Base-by-base conservation (phyloP, 2,329 filamentous ascomycete genomes). In the Sarocladiaceae sp. region DNA sequence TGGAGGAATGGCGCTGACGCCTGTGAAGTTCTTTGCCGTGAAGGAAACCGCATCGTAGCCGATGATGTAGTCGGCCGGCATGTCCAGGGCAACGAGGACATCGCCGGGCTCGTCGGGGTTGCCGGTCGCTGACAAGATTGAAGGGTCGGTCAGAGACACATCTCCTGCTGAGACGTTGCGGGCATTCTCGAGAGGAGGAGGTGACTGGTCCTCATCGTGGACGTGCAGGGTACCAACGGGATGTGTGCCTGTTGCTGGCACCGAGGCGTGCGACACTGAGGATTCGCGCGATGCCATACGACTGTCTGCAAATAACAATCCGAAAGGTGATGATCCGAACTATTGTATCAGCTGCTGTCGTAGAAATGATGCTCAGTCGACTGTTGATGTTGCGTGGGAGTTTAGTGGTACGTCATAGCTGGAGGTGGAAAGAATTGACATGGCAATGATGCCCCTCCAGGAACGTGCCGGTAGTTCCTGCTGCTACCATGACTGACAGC, bases 21-120 rank as follows among this genome's bases (percentile, higher is more conserved):
- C 79, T 6, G 63, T 61, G 51, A 81, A 76, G 18, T 67, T 58
- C 32, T 59, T 62, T 4, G 66, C 66, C 13, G 66, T 70, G 49
- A 77, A 68, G 2, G 70, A 70, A 35, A 72, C 56, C 2, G 68
- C 62, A 52, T 80, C 76, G 51, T 72, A 75, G 34, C 76, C 76
- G 15, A 82, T 59, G 2, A 68, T 73, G 46, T 74, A 73, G 29
- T 65, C 58, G 2, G 66, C 58, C 1, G 76, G 75, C 10, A 82
- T 59, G 45, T 70, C 69, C 26, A 77, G 59, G 21, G 80, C 56
- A 10, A 80, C 58, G 45, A 81, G 63, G 16, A 73, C 65, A 50
- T 81, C 77, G 9, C 72, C 72, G 2, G 64, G 62, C 15, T 50
- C 47, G n/a, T n/a, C n/a, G n/a, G n/a, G n/a, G n/a, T n/a, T 33